Base-by-base conservation (phyloP, 2,329 filamentous ascomycete species). In the Hirsutella thompsonii region DNA sequence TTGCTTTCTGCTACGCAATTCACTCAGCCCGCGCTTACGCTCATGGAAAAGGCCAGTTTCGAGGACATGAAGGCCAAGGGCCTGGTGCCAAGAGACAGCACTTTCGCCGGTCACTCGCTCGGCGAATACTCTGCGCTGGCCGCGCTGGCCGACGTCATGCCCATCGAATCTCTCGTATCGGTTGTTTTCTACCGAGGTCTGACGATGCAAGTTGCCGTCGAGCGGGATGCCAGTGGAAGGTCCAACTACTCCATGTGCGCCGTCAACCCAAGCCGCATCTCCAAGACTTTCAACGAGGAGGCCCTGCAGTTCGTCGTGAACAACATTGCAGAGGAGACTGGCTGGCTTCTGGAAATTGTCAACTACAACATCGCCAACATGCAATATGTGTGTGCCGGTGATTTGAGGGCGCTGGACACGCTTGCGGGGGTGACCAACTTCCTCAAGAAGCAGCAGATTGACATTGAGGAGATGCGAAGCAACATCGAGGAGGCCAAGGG, bases 181-280 rank as follows among this genome's bases (percentile, higher is more conserved):
- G 92, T 98, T 37, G 93, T 98, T 42, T 98, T 98, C 75, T 98
- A 98, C 70, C 88, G 92, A 63, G 92, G 92, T 56, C 70, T 98
- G 56, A 98, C 92, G 19, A 98, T 98, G 92, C 92, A 98, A 67
- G 92, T 98, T 37, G 92, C 92, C 20, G 92, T 98, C 48, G 92
- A 96, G 70, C 88, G 92, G 59, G 92, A 98, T 61, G 89, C 82
- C 44, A 71, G 78, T 49, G 92, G 92, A 30, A 84, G 92, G 42
- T 95, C 89, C 52, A 96, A 96, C 73, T 98, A 98, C 72, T 89
- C 85, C 47, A 98, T 98, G 92, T 95, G 90, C 62, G 92, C 92
- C 43, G 90, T 98, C 64, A 98, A 98, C 70, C 92, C 92, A 29
- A 94, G 88, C 70, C 82, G 92, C 49, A 95, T 98, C 62, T 93